These are phyloP conservation scores for Alternaria ventricosa DNA, from an alignment of 2,329 filamentous ascomycete species.

Conservation along the genomic window DNA sequence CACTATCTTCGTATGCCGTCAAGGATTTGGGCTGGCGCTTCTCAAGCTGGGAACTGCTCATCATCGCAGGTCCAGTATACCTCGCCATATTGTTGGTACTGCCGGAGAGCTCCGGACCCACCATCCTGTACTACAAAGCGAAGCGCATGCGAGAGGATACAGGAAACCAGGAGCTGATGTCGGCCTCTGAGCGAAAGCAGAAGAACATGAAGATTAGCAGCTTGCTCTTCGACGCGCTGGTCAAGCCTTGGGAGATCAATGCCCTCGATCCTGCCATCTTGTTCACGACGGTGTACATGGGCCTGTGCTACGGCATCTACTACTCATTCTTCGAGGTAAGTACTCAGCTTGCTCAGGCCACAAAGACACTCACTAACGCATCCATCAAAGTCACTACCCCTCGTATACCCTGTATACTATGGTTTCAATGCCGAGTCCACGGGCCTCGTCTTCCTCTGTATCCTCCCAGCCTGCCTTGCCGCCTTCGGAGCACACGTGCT, in stretches of 20 bases:
- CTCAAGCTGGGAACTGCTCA: constrained; percentile 85
- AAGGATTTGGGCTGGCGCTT: constrained; percentile 77
- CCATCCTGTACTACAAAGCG: constrained; percentile 64
- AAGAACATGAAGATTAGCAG: constrained; percentile 41
- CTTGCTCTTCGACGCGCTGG: constrained; percentile 61
- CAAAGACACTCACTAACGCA: not conserved
- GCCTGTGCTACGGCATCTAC: constrained; percentile 73
- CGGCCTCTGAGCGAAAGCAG: constrained; percentile 77
- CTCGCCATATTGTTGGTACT: constrained; percentile 79
- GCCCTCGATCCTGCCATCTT: constrained; percentile 84
- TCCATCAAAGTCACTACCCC: constrained; percentile 50
- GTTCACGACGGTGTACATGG: constrained; percentile 83
- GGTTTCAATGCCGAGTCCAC: constrained; percentile 74
- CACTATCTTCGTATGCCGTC: constrained; percentile 76
- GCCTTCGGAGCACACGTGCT: constrained; percentile 69
- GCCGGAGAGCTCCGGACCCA: constrained; percentile 82
- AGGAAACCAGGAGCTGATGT: constrained; percentile 70
- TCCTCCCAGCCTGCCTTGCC: constrained; percentile 73
- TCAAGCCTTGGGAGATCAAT: constrained; percentile 81
- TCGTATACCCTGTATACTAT: constrained; percentile 78
- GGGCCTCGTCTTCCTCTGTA: constrained; percentile 82
- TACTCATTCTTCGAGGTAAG: constrained; percentile 74
- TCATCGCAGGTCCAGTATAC: constrained; percentile 74
- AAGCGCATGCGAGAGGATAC: constrained; percentile 72
- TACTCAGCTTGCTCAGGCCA: not conserved